Evolutionary conservation across 2,329 filamentous ascomycete species (phyloP).

Genomic region (Scytalidium sp.): DNA sequence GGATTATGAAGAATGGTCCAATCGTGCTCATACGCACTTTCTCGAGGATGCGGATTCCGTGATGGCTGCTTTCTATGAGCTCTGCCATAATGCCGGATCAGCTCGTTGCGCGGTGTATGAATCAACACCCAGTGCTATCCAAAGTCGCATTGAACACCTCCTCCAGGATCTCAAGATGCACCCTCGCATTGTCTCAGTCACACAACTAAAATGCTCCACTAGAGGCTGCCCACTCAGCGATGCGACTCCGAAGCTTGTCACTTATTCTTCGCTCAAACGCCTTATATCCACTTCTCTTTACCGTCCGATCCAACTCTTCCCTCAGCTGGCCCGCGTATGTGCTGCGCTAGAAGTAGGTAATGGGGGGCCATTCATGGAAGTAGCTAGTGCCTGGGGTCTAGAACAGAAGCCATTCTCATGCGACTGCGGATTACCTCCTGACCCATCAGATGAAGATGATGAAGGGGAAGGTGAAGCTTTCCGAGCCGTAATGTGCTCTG

Average conservation of each 20-base stretch:
- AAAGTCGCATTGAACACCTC: constrained; percentile 26
- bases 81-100: constrained; percentile 30
- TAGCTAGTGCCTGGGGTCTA: constrained; percentile 19
- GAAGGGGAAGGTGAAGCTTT: constrained; percentile 19
- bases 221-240: constrained; percentile 23
- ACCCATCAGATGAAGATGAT: constrained; percentile 1
- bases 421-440: constrained; percentile 12
- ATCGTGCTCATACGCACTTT: constrained; percentile 39
- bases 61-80: constrained; percentile 22
- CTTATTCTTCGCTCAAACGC: constrained; percentile 22
- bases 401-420: constrained; percentile 28
- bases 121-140: constrained; percentile 16
- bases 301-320: constrained; percentile 24
- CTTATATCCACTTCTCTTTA: constrained; percentile 25
- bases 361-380: constrained; percentile 35
- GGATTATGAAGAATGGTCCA: constrained; percentile 23
- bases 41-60: constrained; percentile 26
- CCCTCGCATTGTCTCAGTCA: constrained; percentile 20
- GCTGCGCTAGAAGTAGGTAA: constrained; percentile 33
- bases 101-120: constrained; percentile 21
- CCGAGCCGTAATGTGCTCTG: constrained; percentile 25
- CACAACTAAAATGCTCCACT: neutral
- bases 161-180: constrained; percentile 36
- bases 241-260: constrained; percentile 21
- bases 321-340: constrained; percentile 21